phyloP scores from a whole-genome alignment of 257 asterid genomes.

The Salvia miltiorrhiza region DNA sequence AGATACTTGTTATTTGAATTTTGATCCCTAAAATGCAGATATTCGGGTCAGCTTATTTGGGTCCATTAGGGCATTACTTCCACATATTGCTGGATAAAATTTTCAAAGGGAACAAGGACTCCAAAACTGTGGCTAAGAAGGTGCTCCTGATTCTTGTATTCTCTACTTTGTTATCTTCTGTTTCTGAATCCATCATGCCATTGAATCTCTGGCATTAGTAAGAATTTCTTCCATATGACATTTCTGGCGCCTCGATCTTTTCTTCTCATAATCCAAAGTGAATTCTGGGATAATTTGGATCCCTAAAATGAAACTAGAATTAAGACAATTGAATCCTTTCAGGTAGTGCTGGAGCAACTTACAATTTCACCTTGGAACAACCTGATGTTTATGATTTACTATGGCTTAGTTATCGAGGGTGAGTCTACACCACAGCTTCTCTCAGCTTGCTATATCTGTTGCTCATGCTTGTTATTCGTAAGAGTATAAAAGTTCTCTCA shows the following conservation, averaged over 20 bases:
- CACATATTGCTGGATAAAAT: conserved; percentile 76
- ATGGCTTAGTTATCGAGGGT: conserved; percentile 85
- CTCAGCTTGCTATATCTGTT: background rate
- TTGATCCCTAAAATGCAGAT: conserved; percentile 43
- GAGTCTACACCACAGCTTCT: conserved; percentile 29
- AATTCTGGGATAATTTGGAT: background rate
- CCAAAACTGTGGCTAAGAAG: conserved; percentile 90
- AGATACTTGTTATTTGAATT: conserved; percentile 14
- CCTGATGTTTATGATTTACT: conserved; percentile 87
- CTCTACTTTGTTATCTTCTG: background rate
- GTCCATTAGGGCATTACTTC: conserved; percentile 88
- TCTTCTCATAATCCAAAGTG: background rate
- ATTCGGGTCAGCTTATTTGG: conserved; percentile 86
- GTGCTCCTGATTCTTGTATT: conserved; percentile 29
- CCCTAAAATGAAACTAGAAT: background rate
- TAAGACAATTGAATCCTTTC: conserved; percentile 27
- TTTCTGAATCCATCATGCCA: background rate
- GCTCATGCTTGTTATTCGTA: background rate
- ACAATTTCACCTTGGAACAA: conserved; percentile 92
- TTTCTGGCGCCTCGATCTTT: background rate
- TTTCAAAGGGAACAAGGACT: conserved; percentile 90
- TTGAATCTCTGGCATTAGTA: background rate
- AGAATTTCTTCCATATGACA: background rate
- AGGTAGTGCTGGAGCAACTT: conserved; percentile 92
- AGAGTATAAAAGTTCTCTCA: background rate